These are phyloP conservation scores for Vitis hybrid DNA, from an alignment of 177 flowering plant genomes.

Conservation along the genomic window DNA sequence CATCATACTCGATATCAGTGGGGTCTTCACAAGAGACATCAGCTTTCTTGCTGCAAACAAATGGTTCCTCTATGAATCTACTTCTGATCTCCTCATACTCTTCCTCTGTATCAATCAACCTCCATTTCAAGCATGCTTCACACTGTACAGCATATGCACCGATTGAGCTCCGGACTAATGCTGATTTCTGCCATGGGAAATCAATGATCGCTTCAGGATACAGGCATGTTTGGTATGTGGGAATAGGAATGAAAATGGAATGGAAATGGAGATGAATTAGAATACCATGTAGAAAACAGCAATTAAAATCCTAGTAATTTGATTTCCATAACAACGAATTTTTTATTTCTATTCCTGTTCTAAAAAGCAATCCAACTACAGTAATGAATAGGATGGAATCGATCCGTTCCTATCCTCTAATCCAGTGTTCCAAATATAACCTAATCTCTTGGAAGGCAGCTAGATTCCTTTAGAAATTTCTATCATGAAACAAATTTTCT, in stretches of 20 bases:
- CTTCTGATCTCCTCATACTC: conserved; percentile 73
- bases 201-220: not conserved
- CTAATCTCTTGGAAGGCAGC: too few relatives aligned
- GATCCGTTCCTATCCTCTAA: too few relatives aligned
- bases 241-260: not conserved
- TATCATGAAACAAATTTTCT: too few relatives aligned
- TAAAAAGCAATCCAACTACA: too few relatives aligned
- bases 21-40: conserved; percentile 63
- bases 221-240: not conserved
- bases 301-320: too few relatives aligned
- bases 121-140: conserved; percentile 73
- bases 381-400: too few relatives aligned
- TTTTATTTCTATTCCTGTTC: too few relatives aligned
- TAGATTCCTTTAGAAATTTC: too few relatives aligned
- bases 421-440: too few relatives aligned
- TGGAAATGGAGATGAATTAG: not conserved
- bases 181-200: conserved; percentile 11
- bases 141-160: conserved; percentile 69
- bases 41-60: conserved; percentile 46
- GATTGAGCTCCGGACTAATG: conserved; percentile 1
- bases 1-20: conserved; percentile 66
- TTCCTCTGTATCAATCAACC: conserved; percentile 54
- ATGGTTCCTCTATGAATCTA: conserved; percentile 54
- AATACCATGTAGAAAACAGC: too few relatives aligned
- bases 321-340: too few relatives aligned